Conservation (phyloP, 2,329 filamentous ascomycete species). For the Hymenoscyphus repandus region DNA sequence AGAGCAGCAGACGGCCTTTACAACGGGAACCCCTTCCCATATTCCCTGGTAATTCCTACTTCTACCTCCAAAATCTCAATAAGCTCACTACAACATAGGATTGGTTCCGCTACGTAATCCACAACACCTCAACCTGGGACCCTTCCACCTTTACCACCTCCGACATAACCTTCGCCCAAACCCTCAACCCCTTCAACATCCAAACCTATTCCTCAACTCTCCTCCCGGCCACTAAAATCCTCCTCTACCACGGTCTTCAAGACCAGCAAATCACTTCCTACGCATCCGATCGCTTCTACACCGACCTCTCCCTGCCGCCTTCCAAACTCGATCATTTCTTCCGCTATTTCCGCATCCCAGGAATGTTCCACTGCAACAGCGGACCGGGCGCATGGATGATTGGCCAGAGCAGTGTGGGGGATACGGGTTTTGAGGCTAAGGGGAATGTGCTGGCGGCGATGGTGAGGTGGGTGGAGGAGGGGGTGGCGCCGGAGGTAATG, state of each 20-base stretch:
- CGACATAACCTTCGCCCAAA: slow-evolving; percentile 31
- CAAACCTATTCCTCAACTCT: slow-evolving; percentile 22
- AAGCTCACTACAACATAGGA: slow-evolving; percentile 35
- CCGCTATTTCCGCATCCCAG: slow-evolving; percentile 47
- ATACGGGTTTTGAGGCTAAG: slow-evolving; percentile 1
- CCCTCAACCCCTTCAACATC: slow-evolving; percentile 25
- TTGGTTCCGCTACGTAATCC: slow-evolving; percentile 45
- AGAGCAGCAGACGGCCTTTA: slow-evolving; percentile 34
- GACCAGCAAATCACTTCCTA: slow-evolving; percentile 30
- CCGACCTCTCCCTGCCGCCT: no score
- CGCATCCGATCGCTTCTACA: slow-evolving; percentile 21
- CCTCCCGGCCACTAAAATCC: slow-evolving; percentile 26
- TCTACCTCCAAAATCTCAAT: neutral
- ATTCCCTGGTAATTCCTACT: slow-evolving; percentile 11
- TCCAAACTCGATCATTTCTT: slow-evolving; percentile 37
- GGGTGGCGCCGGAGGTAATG: slow-evolving; percentile 29
- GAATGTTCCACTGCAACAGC: slow-evolving; percentile 45
- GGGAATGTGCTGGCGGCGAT: slow-evolving; percentile 42
- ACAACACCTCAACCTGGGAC: slow-evolving; percentile 37
- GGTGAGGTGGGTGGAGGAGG: slow-evolving; percentile 44
- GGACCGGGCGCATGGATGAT: slow-evolving; percentile 41
- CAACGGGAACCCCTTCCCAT: slow-evolving; percentile 21
- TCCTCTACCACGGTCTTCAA: slow-evolving; percentile 38
- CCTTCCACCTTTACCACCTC: slow-evolving; percentile 34
- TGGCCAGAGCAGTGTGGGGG: slow-evolving; percentile 23